Base-by-base conservation (phyloP, 306 rosid species). In the Pterocarpus santalinus region DNA sequence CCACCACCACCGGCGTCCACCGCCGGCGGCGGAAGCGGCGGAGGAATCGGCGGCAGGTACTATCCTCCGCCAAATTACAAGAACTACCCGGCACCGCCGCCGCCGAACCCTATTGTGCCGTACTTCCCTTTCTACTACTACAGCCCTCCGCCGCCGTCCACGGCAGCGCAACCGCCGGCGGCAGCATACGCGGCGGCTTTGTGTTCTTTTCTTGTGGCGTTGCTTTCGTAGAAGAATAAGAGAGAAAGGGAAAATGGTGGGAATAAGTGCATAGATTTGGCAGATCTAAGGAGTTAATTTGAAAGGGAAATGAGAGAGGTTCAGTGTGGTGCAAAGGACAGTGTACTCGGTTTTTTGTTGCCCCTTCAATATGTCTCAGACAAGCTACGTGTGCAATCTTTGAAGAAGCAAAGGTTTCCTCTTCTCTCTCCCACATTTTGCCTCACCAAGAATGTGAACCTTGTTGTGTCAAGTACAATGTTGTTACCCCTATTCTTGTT, bases 91-190 rank as follows among this genome's bases (percentile, higher is more conserved):
- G 63, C 84, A 2, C 98, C 98, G 10, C 98, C 99, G 11, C 97
- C 99, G 2, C 99, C 99, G 12, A 96, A 96, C 77, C 99, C 99
- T 32, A 93, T 96, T 75, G 97, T 96, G 6, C 97, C 98, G 0
- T 96, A 96, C 56, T 96, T 93, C 33, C 99, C 99, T 1, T 96
- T 88, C 61, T 96, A 90, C 85, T 96, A 69, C 63, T 62, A 96
- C 10, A 88, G 44, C 62, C 98, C 97, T 5, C 98, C 99, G 4
- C 92, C 91, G 0, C 86, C 90, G 6, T 85, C 97, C 7, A 14
- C 17, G 55, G 85, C 90, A 71, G 73, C 77, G 72, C 82, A 86
- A 14, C 58, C 80, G 22, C 55, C 66, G 61, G 36, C 11, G 16
- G 80, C 12, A 32, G 10, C 81, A 13, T 86, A 16, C 49, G 41